Conservation (phyloP, 345 rosid species). For the Euphorbia pulcherrima region DNA sequence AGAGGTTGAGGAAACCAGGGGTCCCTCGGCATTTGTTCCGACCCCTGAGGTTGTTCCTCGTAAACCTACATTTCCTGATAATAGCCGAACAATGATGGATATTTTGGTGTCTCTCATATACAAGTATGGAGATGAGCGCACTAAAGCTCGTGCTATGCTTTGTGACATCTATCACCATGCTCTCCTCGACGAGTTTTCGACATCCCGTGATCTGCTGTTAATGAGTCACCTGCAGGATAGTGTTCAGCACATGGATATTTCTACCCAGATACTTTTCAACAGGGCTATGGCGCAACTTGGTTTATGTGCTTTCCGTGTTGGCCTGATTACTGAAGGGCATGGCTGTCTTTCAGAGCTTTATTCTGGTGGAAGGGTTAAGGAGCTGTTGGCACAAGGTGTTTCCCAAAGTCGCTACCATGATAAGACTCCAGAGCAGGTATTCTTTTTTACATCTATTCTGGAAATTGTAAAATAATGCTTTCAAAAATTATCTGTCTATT, state of each 20-base stretch:
- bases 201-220: slow-evolving; percentile 71
- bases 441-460: background rate
- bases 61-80: slow-evolving; percentile 82
- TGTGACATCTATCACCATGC: slow-evolving; percentile 97
- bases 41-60: slow-evolving; percentile 79
- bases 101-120: slow-evolving; percentile 78
- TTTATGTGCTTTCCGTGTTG: slow-evolving; percentile 82
- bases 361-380: slow-evolving; percentile 88
- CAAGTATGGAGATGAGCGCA: slow-evolving; percentile 87
- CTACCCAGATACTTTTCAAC: slow-evolving; percentile 89
- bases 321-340: slow-evolving; percentile 70
- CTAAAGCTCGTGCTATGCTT: slow-evolving; percentile 95
- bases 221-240: slow-evolving; percentile 96
- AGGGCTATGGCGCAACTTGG: slow-evolving; percentile 98
- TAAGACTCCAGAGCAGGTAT: slow-evolving; percentile 95
- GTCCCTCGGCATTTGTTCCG: slow-evolving; percentile 65
- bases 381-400: slow-evolving; percentile 96
- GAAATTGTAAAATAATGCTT: background rate
- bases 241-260: slow-evolving; percentile 83
- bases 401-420: slow-evolving; percentile 88
- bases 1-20: slow-evolving; percentile 57
- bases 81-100: slow-evolving; percentile 87
- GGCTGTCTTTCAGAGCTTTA: slow-evolving; percentile 88
- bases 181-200: slow-evolving; percentile 65
- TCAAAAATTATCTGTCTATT: background rate